Conservation (phyloP, 1,284 basidiomycete species). For the Kwoniella shivajii region DNA sequence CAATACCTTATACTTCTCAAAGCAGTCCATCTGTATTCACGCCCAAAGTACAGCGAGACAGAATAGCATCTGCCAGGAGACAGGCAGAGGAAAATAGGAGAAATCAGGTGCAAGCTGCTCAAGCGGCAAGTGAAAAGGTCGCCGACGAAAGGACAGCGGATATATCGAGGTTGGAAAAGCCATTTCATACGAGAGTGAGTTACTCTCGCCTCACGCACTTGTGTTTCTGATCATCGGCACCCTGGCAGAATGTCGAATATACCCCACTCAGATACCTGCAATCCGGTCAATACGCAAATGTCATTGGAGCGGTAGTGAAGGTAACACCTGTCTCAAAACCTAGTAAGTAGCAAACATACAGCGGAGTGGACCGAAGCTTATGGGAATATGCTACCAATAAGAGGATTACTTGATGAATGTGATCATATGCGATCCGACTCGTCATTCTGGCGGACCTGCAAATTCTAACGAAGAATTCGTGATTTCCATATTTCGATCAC, state of each 20-base stretch:
- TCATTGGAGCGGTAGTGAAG: conserved; percentile 20
- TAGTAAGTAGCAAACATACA: too few relatives aligned
- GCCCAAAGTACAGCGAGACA: neutral
- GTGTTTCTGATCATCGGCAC: neutral
- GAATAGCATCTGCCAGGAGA: neutral
- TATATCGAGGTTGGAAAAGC: neutral
- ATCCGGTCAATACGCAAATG: neutral
- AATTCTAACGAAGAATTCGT: conserved; percentile 29
- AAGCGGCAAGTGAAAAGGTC: conserved; percentile 8
- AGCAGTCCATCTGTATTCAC: neutral
- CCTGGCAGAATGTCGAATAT: conserved; percentile 4
- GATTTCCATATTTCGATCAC: conserved; percentile 31
- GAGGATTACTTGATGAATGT: conserved; percentile 23
- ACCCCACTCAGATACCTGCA: conserved; percentile 8
- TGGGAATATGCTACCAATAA: conserved; percentile 1
- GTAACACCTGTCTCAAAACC: neutral
- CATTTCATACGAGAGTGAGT: conserved; percentile 11
- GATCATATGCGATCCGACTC: conserved; percentile 35
- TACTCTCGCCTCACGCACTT: neutral
- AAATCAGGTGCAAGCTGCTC: neutral
- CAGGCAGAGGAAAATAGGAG: neutral
- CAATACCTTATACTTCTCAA: neutral
- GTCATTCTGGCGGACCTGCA: conserved; percentile 2
- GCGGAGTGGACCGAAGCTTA: too few relatives aligned
- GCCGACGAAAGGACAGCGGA: neutral